These are phyloP conservation scores for Effrenium voratum DNA, from an alignment of 73 alveolate species.

Conservation along the genomic window DNA sequence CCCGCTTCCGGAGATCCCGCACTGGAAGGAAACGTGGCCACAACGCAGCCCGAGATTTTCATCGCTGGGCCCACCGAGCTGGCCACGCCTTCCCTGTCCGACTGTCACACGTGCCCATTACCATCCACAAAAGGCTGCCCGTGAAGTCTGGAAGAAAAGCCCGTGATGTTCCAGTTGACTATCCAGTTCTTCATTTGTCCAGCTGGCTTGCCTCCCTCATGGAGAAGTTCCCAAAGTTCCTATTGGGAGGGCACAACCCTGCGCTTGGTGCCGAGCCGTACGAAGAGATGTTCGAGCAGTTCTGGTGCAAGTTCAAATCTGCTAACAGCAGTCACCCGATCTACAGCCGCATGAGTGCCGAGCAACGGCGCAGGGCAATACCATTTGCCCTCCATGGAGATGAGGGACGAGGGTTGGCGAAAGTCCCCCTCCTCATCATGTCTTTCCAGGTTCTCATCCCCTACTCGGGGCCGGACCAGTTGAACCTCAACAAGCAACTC, in stretches of 20 bases:
- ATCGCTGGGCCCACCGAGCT: conserved; percentile 1
- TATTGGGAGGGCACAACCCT: conserved; percentile 10
- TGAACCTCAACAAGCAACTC: background rate
- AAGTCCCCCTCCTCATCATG: background rate
- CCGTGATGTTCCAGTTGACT: background rate
- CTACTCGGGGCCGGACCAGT: background rate
- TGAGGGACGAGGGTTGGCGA: conserved; percentile 58
- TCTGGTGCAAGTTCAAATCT: background rate
- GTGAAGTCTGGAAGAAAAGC: background rate
- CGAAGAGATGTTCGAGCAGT: background rate
- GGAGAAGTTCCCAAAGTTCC: background rate
- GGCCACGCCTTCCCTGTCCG: background rate
- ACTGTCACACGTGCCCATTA: background rate
- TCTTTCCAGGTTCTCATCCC: conserved; percentile 12
- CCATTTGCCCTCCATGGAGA: conserved; percentile 36
- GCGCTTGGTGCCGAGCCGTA: background rate
- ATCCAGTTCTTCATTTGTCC: background rate
- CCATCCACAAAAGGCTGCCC: background rate
- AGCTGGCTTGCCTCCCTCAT: conserved; percentile 7
- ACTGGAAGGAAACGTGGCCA: background rate
- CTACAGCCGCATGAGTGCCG: background rate
- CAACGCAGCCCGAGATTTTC: conserved; percentile 12
- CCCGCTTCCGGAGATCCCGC: background rate
- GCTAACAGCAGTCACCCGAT: background rate
- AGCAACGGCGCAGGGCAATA: background rate